A percentile compares a stretch with the other conserved stretches of the same genome.
Conservation (phyloP, 78 protist genomes). For the Dictyostelium capitatum region DNA sequence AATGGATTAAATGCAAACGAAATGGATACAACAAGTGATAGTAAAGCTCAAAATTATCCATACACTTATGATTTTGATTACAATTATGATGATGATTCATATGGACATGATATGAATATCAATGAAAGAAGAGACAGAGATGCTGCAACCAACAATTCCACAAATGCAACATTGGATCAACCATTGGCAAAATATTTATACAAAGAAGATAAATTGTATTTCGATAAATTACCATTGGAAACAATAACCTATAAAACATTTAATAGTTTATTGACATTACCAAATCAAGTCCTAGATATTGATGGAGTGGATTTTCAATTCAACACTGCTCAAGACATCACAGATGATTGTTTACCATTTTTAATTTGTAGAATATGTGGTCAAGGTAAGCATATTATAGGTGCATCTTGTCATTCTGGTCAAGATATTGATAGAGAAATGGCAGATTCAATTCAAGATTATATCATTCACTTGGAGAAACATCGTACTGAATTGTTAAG, state of each 20-base stretch:
- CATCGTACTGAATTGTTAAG: background rate
- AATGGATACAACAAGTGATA: background rate
- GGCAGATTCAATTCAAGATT: background rate
- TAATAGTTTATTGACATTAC: background rate
- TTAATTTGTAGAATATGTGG: slow-evolving; percentile 8
- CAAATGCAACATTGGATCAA: background rate
- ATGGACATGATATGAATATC: background rate
- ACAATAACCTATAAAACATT: background rate
- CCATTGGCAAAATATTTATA: background rate
- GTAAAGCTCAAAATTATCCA: background rate
- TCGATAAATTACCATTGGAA: background rate
- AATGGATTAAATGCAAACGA: background rate
- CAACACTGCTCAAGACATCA: background rate
- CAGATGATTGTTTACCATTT: slow-evolving; percentile 9
- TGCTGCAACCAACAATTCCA: background rate
- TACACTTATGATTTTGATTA: background rate
- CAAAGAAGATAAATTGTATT: background rate
- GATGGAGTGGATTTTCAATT: background rate
- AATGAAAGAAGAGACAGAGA: background rate
- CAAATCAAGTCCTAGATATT: background rate
- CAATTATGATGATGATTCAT: background rate
- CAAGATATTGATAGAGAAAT: background rate
- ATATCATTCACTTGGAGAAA: slow-evolving; percentile 7
- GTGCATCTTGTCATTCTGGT: background rate
- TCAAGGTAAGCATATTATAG: background rate